These are phyloP conservation scores for Stygiomarasmius scandens DNA, from an alignment of 1,284 basidiomycete species.

Conservation along the genomic window DNA sequence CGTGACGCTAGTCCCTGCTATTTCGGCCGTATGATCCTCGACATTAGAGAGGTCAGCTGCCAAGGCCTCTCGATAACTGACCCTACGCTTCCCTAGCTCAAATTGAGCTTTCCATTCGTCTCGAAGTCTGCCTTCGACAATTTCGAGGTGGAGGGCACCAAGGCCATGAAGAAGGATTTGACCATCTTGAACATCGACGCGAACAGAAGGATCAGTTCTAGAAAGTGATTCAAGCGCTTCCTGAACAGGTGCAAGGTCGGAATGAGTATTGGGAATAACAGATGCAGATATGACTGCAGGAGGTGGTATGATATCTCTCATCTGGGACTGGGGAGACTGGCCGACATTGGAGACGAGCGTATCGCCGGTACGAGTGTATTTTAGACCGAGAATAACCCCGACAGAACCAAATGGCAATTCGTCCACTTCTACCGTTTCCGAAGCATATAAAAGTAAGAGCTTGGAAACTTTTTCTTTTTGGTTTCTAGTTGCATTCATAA, in stretches of 20 bases:
- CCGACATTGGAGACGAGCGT: constrained; percentile 62
- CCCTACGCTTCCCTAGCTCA: constrained; percentile 76
- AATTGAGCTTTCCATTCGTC: constrained; percentile 84
- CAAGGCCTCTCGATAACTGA: constrained; percentile 80
- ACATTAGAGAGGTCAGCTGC: constrained; percentile 32
- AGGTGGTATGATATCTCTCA: constrained; percentile 73
- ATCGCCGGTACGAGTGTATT: constrained; percentile 86
- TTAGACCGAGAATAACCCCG: constrained; percentile 83
- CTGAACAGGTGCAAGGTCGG: constrained; percentile 77
- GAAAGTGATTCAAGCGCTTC: constrained; percentile 74
- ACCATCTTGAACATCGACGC: constrained; percentile 77
- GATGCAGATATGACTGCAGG: constrained; percentile 79
- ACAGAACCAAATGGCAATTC: constrained; percentile 81
- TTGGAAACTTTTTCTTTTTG: constrained; percentile 77
- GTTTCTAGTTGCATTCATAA: constrained; percentile 73
- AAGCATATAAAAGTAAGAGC: constrained; percentile 81
- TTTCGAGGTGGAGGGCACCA: constrained; percentile 86
- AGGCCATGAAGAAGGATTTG: constrained; percentile 85
- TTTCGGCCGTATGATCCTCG: constrained; percentile 11
- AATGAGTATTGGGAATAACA: constrained; percentile 80
- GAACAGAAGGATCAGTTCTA: constrained; percentile 87
- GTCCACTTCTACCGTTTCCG: constrained; percentile 80
- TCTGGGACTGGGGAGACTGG: constrained; percentile 39
- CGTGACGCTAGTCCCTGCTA: constrained; percentile 36
- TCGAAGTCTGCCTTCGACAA: constrained; percentile 76